These are phyloP conservation scores for Byssochlamys sp. DNA, from an alignment of 2,329 filamentous ascomycete genomes.

Conservation along the genomic window DNA sequence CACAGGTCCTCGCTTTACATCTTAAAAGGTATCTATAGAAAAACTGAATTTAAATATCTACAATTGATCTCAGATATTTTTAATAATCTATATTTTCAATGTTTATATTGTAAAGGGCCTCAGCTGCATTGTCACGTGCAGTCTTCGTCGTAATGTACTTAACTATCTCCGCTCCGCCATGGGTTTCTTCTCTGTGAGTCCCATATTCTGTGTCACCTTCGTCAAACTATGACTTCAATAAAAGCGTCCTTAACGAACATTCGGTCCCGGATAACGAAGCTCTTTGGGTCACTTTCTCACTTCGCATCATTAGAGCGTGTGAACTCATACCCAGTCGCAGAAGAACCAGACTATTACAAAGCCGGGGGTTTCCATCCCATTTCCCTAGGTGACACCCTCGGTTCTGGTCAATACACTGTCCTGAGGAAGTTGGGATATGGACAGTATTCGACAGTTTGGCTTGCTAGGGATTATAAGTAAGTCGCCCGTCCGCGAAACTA, in stretches of 20 bases:
- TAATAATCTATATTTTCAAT: too few species aligned
- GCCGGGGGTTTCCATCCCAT: constrained; percentile 91
- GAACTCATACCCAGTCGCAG: constrained; percentile 26
- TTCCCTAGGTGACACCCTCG: constrained; percentile 79
- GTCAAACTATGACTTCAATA: constrained; percentile 1
- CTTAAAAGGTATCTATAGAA: too few species aligned
- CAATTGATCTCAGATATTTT: too few species aligned
- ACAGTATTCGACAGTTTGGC: constrained; percentile 84
- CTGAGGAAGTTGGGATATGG: constrained; percentile 90
- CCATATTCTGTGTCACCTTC: too few species aligned
- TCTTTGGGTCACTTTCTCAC: not conserved
- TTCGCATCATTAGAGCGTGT: constrained; percentile 1
- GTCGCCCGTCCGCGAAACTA: constrained; percentile 3
- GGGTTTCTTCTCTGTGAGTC: too few species aligned
- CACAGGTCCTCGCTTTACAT: too few species aligned
- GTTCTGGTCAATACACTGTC: constrained; percentile 81
- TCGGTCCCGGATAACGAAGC: constrained; percentile 1
- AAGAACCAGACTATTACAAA: constrained; percentile 92
- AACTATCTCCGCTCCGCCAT: too few species aligned
- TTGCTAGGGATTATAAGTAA: constrained; percentile 60
- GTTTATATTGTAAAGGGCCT: too few species aligned
- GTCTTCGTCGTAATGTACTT: too few species aligned
- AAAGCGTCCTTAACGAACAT: constrained; percentile 1
- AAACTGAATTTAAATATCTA: too few species aligned
- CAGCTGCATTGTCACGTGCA: too few species aligned